phyloP scores from a whole-genome alignment of 306 rosid species.

The Canavalia gladiata region DNA sequence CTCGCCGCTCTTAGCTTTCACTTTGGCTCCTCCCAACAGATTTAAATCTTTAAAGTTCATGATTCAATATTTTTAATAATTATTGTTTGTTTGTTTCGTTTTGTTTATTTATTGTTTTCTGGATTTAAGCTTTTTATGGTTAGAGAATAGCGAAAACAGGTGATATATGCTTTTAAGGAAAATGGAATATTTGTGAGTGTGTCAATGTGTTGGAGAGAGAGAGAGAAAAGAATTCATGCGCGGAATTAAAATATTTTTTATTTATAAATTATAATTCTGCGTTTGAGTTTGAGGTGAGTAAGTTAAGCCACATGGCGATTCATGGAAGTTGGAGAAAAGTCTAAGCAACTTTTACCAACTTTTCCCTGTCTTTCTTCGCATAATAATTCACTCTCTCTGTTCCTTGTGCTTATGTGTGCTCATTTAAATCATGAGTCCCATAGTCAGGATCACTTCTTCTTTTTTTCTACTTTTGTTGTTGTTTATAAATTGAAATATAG shows the following conservation, averaged over 20 bases:
- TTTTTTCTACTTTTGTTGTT: background rate
- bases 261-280: background rate
- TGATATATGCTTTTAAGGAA: constrained; percentile 72
- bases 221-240: constrained; percentile 48
- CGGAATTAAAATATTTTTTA: constrained; percentile 41
- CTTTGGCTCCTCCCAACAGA: constrained; percentile 61
- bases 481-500: background rate
- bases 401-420: constrained; percentile 33
- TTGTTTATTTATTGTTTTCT: constrained; percentile 41
- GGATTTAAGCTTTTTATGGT: constrained; percentile 58
- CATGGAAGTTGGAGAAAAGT: constrained; percentile 60
- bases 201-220: constrained; percentile 11
- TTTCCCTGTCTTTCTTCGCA: constrained; percentile 14
- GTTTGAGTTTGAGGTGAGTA: constrained; percentile 5
- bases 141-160: constrained; percentile 46
- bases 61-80: constrained; percentile 48
- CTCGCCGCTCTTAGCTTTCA: constrained; percentile 37
- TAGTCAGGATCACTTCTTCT: constrained; percentile 10
- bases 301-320: constrained; percentile 58
- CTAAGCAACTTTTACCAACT: constrained; percentile 56
- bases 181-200: constrained; percentile 55
- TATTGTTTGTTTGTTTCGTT: constrained; percentile 41
- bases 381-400: constrained; percentile 33
- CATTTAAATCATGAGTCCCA: constrained; percentile 50
- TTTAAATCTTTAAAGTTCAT: constrained; percentile 56